A percentile compares a stretch with the other conserved stretches of the same genome.
These are phyloP conservation scores for Tuber umbilicatum DNA, from an alignment of 495 filamentous ascomycete genomes.

Conservation along the genomic window DNA sequence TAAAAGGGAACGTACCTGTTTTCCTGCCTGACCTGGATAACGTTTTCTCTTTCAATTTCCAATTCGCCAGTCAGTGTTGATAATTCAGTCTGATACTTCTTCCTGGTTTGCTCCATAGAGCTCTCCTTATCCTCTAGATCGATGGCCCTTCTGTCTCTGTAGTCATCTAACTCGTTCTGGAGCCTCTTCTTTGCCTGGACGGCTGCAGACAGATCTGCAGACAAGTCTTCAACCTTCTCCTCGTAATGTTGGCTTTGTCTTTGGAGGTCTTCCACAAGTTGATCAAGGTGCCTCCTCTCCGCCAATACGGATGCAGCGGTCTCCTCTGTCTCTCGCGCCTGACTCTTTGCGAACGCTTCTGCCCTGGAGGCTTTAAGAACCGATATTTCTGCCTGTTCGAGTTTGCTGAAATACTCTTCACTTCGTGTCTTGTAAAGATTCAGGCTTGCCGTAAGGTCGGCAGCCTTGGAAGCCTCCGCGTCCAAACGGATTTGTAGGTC, in stretches of 20 bases:
- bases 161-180: constrained; percentile 97
- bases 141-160: constrained; percentile 86
- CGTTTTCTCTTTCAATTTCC: constrained; percentile 84
- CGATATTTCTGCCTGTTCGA: constrained; percentile 93
- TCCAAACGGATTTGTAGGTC: constrained; percentile 92
- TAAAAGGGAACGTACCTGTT: constrained; percentile 25
- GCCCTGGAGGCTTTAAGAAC: constrained; percentile 87
- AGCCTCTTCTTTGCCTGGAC: constrained; percentile 88
- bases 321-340: constrained; percentile 84
- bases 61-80: constrained; percentile 81
- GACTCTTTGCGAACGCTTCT: constrained; percentile 86
- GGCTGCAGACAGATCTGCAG: constrained; percentile 78
- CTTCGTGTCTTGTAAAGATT: constrained; percentile 86
- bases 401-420: constrained; percentile 95
- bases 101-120: constrained; percentile 91
- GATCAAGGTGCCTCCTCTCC: constrained; percentile 85
- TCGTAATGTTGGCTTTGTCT: constrained; percentile 81
- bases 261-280: constrained; percentile 81
- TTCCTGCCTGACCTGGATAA: constrained; percentile 56
- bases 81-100: constrained; percentile 95
- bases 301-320: constrained; percentile 83
- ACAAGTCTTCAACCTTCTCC: constrained; percentile 84
- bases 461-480: constrained; percentile 74
- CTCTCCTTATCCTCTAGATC: constrained; percentile 96
- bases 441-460: constrained; percentile 75